Base-by-base conservation (phyloP, 140 eudicot genomes). In the Stevia rebaudiana region DNA sequence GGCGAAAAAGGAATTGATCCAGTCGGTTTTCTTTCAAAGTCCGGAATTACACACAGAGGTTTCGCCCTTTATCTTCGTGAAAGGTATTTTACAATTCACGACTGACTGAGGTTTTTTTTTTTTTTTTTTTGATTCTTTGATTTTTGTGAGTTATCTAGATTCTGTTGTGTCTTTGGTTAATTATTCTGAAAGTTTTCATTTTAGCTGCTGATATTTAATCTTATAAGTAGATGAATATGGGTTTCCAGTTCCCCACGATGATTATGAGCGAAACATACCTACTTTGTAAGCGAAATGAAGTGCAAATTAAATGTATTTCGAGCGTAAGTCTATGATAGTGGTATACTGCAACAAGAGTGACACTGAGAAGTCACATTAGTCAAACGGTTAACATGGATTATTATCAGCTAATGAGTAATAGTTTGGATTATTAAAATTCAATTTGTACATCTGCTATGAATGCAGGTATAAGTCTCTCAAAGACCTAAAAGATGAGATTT, bases 1-100 rank as follows among this genome's bases (percentile, higher is more conserved):
- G 74, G 28, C 11, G 86, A 83, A n/a, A 84, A 77, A 72, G 92
- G 90, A 28, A 67, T 81, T 19, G 94, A 92, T 74, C 98, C 98
- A 12, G 96, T 83, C 78, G 96, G 98, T 3, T 88, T 92, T 65
- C 86, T 92, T 28, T 39, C 80, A 28, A 89, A 82, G 42, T 58
- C 55, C 44, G 89, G 85, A 48, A 83, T 92, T 75, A 44, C 94
- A n/a, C 68, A 88, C 60, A 92, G 83, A 56, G 94, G 83, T 21
- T 88, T 92, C 68, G 83, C 89, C n/a, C 92, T 85, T 55, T 92
- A 83, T 61, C 96, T 92, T 49, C 96, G 98, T 6, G 96, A 92
- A 73, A 85, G 98, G 98, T 91, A 22, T 50, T 11, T 15, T 1
- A 37, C 28, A 5, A 28, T 9, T 12, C 16, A 15, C 18, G n/a